Evolutionary conservation across 345 rosid genomes (phyloP).

Genomic region (Sisymbrium altissimum): DNA sequence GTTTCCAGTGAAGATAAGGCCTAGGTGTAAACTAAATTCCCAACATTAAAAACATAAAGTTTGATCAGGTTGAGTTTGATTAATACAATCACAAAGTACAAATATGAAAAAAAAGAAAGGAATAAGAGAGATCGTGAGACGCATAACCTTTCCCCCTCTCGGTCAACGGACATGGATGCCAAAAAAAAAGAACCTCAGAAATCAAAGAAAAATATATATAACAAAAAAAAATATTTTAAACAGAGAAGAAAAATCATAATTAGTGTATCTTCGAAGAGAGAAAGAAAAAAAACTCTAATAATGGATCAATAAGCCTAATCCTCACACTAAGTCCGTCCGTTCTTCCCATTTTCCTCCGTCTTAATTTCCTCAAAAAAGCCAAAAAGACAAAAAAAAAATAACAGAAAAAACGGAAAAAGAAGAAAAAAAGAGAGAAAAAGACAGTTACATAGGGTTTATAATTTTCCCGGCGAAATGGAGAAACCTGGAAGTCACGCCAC

Average conservation of each 20-base stretch:
- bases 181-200: constrained; percentile 21
- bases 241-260: constrained; percentile 13
- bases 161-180: constrained; percentile 31
- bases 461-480: constrained; percentile 39
- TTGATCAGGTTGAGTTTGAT: constrained; percentile 7
- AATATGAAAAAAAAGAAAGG: background rate
- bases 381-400: background rate
- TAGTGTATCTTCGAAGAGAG: constrained; percentile 18
- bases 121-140: constrained; percentile 32
- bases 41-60: background rate
- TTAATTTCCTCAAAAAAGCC: background rate
- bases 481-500: constrained; percentile 30
- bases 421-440: background rate
- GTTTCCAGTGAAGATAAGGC: background rate
- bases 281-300: constrained; percentile 17
- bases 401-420: background rate
- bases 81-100: background rate
- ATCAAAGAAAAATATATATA: constrained; percentile 1
- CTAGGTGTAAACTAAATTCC: background rate
- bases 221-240: background rate
- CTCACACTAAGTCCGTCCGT: constrained; percentile 21
- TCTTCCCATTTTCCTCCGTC: background rate
- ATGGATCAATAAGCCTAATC: constrained; percentile 18
- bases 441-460: constrained; percentile 14
- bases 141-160: constrained; percentile 10